Base-by-base conservation (phyloP, 2,329 filamentous ascomycete species). In the Hypoxylon sp. region DNA sequence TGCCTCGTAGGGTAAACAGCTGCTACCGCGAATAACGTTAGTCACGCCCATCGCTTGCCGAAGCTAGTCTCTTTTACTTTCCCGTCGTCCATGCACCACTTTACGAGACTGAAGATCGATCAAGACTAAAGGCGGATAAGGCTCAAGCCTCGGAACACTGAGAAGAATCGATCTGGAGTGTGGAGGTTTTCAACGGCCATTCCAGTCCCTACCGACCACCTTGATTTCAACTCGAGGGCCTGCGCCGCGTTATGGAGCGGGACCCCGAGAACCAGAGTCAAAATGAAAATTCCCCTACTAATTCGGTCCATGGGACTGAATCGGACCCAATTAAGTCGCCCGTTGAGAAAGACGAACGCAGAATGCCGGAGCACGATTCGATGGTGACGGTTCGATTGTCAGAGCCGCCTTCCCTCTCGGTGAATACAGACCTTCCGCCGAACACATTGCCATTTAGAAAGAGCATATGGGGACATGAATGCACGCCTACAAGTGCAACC, bases 311-410 rank as follows among this genome's bases (percentile, higher is more conserved):
- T 56, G 51, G 61, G 53, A 61, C 55, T 12, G 70, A 71, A 55
- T 57, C 71, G n/a, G 71, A 51, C 51, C 62, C 60, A 50, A 60
- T 56, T 14, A 71, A 70, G 60, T 74, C 72, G 9, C 69, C 71
- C 0, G 47, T 68, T 23, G 70, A 73, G 43, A 68, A 68, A 53
- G 69, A 71, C 55, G 52, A 68, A 58, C 65, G 59, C 16, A 74
- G 60, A 29, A 63, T 73, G 30, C 73, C 72, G 32, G 73, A 75
- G 29, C 85, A 86, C 76, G 90, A 93, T 78, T 93, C 91, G 19
- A 90, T 93, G 89, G 90, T 93, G 47, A 93, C 91, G 6, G 91
- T 93, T 46, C 86, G 90, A 58, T 82, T 93, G 51, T 93, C 91
- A 19, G 90, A 92, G 75, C 81, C 84, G 63, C 78, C 86, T 71